Conservation (phyloP, 2,329 filamentous ascomycete species). For the Acrocalymma vagum region DNA sequence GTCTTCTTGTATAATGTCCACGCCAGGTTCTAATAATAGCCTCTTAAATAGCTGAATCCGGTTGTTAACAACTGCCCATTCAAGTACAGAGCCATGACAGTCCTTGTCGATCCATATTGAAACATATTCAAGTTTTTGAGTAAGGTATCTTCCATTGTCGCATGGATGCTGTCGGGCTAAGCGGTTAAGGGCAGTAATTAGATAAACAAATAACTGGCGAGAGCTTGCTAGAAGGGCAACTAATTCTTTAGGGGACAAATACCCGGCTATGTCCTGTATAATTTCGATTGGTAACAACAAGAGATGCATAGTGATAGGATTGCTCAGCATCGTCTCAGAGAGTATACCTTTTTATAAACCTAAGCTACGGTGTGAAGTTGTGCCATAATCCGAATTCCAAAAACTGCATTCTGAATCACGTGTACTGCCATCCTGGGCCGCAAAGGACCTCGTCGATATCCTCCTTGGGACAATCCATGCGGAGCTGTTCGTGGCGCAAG, state of each 20-base stretch:
- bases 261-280: not conserved
- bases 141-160: not conserved
- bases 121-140: slow-evolving; percentile 1
- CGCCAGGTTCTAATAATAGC: not conserved
- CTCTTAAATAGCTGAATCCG: not conserved
- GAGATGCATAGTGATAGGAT: not conserved
- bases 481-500: too few relatives aligned
- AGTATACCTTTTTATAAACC: too few relatives aligned
- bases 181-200: not conserved
- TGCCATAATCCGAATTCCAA: too few relatives aligned
- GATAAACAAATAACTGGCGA: too few relatives aligned
- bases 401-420: too few relatives aligned
- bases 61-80: slow-evolving; percentile 1
- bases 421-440: too few relatives aligned
- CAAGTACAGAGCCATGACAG: slow-evolving; percentile 1
- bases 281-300: not conserved
- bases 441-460: too few relatives aligned
- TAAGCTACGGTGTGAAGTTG: too few relatives aligned
- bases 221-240: too few relatives aligned
- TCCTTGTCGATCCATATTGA: slow-evolving; percentile 5
- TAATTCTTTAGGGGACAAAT: not conserved
- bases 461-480: too few relatives aligned
- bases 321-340: too few relatives aligned
- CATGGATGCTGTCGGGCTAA: not conserved
- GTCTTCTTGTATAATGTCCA: slow-evolving; percentile 3